These are phyloP conservation scores for Cutaneotrichosporon mucoides DNA, from an alignment of 1,284 basidiomycete genomes.

Conservation along the genomic window DNA sequence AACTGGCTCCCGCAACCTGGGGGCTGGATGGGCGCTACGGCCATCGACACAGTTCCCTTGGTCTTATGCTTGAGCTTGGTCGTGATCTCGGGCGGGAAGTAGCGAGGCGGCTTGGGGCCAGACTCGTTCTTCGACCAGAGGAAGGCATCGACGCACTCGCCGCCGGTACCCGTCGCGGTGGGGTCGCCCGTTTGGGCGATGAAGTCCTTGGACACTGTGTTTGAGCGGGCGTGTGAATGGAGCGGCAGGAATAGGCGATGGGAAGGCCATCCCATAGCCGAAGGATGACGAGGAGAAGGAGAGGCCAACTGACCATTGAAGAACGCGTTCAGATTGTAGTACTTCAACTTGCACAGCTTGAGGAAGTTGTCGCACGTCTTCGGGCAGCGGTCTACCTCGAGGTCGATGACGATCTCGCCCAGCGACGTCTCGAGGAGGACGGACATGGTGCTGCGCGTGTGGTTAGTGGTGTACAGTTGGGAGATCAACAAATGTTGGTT, in stretches of 20 bases:
- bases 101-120: constrained; percentile 56
- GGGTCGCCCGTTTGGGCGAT: constrained; percentile 93
- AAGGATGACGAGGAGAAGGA: too few species aligned
- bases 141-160: constrained; percentile 72
- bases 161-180: constrained; percentile 88
- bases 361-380: constrained; percentile 91
- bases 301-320: constrained; percentile 71
- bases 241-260: too few species aligned
- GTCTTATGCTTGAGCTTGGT: constrained; percentile 71
- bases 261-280: too few species aligned
- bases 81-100: constrained; percentile 80
- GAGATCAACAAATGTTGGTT: too few species aligned
- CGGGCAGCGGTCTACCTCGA: constrained; percentile 84
- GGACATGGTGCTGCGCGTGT: constrained; percentile 60
- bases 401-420: constrained; percentile 92
- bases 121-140: constrained; percentile 52
- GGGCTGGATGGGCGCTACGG: constrained; percentile 67
- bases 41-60: constrained; percentile 95
- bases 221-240: too few species aligned
- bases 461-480: neutral
- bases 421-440: constrained; percentile 93
- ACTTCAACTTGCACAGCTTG: constrained; percentile 93
- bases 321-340: constrained; percentile 93
- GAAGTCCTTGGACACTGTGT: constrained; percentile 87
- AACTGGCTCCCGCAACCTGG: constrained; percentile 93